Evolutionary conservation across 2,329 filamentous ascomycete genomes (phyloP).

Genomic region (Claviceps quebecensis): DNA sequence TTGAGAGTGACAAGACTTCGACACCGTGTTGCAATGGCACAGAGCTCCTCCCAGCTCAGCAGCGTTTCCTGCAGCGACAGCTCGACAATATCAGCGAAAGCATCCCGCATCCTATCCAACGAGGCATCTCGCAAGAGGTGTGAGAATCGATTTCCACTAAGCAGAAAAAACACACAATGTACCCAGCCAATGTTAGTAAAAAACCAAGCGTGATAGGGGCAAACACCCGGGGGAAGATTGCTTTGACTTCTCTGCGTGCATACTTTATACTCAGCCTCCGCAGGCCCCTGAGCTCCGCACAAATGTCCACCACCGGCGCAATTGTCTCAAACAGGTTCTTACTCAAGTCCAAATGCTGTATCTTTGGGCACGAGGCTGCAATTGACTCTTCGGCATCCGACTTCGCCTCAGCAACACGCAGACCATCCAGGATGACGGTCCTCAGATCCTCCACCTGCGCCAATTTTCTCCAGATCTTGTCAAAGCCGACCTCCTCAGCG

Average conservation of each 20-base stretch:
- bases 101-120: conserved; percentile 19
- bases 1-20: conserved; percentile 34
- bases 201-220: not conserved
- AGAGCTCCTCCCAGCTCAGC: conserved; percentile 51
- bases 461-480: conserved; percentile 74
- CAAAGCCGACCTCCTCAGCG: conserved; percentile 88
- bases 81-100: conserved; percentile 39
- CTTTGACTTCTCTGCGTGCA: not conserved
- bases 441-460: conserved; percentile 64
- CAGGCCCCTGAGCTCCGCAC: conserved; percentile 52
- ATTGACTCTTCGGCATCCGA: conserved; percentile 25
- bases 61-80: conserved; percentile 55
- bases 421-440: conserved; percentile 68
- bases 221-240: not conserved
- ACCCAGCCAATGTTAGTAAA: not conserved
- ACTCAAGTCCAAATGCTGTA: conserved; percentile 71
- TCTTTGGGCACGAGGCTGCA: conserved; percentile 43
- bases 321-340: conserved; percentile 65
- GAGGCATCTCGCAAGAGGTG: conserved; percentile 22
- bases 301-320: conserved; percentile 55
- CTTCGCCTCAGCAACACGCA: conserved; percentile 39
- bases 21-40: conserved; percentile 39
- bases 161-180: not conserved
- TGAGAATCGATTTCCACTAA: conserved; percentile 60
- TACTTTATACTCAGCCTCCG: conserved; percentile 54